A percentile compares a stretch with the other conserved stretches of the same genome.
phyloP scores from a whole-genome alignment of 2,329 filamentous ascomycete species.

The Exophiala sp. region DNA sequence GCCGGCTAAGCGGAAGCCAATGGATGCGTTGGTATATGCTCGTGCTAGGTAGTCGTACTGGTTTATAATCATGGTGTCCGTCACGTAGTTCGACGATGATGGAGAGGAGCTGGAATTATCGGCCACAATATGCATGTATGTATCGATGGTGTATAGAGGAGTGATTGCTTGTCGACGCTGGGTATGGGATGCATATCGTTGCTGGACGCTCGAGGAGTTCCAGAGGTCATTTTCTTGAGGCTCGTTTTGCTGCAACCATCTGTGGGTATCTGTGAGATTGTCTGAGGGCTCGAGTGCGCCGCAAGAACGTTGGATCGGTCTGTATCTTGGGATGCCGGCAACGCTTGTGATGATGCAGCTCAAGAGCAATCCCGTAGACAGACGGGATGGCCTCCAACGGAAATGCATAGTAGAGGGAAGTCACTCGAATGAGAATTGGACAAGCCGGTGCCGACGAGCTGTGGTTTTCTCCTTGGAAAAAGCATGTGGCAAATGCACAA shows the following conservation, averaged over 20 bases:
- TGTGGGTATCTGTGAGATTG: constrained; percentile 19
- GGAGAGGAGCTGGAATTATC: constrained; percentile 26
- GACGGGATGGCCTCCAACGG: not conserved
- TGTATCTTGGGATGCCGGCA: constrained; percentile 15
- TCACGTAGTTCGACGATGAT: constrained; percentile 18
- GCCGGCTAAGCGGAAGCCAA: constrained; percentile 50
- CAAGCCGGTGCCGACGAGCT: too few relatives aligned
- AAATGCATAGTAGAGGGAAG: not conserved
- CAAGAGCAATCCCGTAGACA: constrained; percentile 1
- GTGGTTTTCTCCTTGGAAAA: not conserved
- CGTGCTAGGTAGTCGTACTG: constrained; percentile 39
- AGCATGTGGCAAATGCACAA: not conserved
- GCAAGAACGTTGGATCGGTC: constrained; percentile 16
- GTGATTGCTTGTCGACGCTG: constrained; percentile 8
- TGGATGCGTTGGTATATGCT: constrained; percentile 43
- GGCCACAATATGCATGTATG: constrained; percentile 44
- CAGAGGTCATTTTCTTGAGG: constrained; percentile 22
- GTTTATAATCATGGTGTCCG: constrained; percentile 14
- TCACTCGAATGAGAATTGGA: too few relatives aligned
- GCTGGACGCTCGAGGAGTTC: constrained; percentile 13
- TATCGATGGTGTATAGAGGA: constrained; percentile 27
- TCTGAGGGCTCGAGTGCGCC: constrained; percentile 13
- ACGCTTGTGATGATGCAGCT: not conserved
- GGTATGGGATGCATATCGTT: constrained; percentile 2
- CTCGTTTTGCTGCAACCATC: constrained; percentile 17